Base-by-base conservation (phyloP, 306 rosid species). In the Potentilla sterilis region DNA sequence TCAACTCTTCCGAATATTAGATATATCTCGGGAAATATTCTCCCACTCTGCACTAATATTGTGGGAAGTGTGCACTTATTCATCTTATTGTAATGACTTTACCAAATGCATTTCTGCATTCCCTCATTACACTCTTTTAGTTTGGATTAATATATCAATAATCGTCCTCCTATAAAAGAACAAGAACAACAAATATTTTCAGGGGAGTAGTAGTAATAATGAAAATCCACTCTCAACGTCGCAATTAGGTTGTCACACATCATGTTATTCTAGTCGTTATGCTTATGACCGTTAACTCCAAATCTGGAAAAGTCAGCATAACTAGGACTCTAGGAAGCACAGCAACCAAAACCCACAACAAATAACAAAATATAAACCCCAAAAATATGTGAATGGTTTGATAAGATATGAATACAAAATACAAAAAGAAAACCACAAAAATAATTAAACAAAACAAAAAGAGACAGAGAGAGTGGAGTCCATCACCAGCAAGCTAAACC, bases 241-340 rank as follows among this genome's bases (percentile, higher is more conserved):
- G 15, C 40, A 55, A 21, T 3, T 9, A 15, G 62, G 10, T 4
- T 55, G 62, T n/a, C 24, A 55, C 62, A 55, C 32, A 59, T 32
- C 21, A 32, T 61, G 42, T 77, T 57, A 57, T 55, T 67, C 48
- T 75, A 81, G 70, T 57, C 35, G 43, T 81, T 52, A 16, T 67
- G 22, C 52, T 70, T 78, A 13, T 78, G 75, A 78, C 87, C 85
- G 85, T 81, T 84, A 51, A 64, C 22, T 64, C 66, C 28, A 75
- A 67, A 3, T 9, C 43, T 70, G 34, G 34, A 54, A 32, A 55
- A 48, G 61, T 70, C 46, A 49, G 46, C 44, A 18, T 18, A 54
- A 38, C 51, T 38, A 21, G 40, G 54, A 73, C 40, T 55, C 76
- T 58, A 7, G 67, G 28, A 35, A 38, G 55, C 67, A 47, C 73